phyloP scores from a whole-genome alignment of 768 basidiomycete species.

The Solioccasus polychromus region DNA sequence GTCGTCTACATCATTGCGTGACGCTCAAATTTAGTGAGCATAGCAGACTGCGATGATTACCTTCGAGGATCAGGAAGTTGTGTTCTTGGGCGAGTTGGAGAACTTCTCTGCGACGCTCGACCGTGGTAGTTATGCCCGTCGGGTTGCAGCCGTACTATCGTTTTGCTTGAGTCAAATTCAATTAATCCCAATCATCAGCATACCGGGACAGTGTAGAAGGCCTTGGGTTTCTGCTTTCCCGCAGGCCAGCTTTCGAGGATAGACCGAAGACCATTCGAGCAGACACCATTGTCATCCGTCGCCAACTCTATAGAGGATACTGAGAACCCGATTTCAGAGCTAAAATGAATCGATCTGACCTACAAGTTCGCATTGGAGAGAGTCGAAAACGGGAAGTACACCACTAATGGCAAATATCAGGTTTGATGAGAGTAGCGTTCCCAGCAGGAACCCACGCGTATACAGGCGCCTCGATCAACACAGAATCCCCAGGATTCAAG shows the following conservation, averaged over 20 bases:
- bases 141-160: conserved; percentile 74
- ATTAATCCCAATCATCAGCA: not conserved
- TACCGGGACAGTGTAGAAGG: conserved; percentile 74
- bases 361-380: conserved; percentile 49
- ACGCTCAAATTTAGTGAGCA: not conserved
- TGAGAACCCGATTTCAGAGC: not conserved
- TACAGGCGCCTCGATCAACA: conserved; percentile 75
- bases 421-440: too few relatives aligned
- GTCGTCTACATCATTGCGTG: conserved; percentile 45
- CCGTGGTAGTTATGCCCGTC: conserved; percentile 68
- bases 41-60: conserved; percentile 26
- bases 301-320: conserved; percentile 53
- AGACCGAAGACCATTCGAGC: conserved; percentile 51
- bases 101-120: conserved; percentile 60
- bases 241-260: conserved; percentile 68
- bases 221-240: conserved; percentile 62
- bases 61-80: conserved; percentile 77
- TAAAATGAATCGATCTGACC: conserved; percentile 30
- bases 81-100: conserved; percentile 66
- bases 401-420: conserved; percentile 42
- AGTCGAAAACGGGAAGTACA: conserved; percentile 55
- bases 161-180: not conserved
- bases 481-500: conserved; percentile 67
- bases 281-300: conserved; percentile 66
- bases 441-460: conserved; percentile 49